These are phyloP conservation scores for Schizophyllum amplum DNA, from an alignment of 1,284 basidiomycete species.

Conservation along the genomic window DNA sequence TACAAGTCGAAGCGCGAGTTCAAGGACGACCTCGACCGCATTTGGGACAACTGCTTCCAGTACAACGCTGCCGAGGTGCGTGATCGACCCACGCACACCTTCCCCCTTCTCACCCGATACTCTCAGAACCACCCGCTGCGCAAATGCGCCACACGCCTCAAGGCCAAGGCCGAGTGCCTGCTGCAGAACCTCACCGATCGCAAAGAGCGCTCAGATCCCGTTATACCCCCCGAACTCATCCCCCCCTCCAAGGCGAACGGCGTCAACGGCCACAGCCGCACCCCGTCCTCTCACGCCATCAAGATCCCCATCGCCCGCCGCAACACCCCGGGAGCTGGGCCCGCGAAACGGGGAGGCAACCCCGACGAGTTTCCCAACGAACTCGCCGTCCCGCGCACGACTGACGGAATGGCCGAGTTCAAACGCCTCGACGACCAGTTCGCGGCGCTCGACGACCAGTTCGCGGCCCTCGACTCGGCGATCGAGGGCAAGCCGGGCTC, in stretches of 20 bases:
- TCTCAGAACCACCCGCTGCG: conserved; percentile 70
- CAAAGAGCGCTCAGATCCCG: conserved; percentile 66
- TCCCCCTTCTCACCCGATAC: background rate
- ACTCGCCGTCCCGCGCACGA: conserved; percentile 71
- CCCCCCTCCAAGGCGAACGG: conserved; percentile 23
- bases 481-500: conserved; percentile 1
- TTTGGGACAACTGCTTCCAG: conserved; percentile 92
- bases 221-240: conserved; percentile 40
- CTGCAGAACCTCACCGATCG: conserved; percentile 86
- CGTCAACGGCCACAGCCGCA: conserved; percentile 22
- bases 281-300: conserved; percentile 22
- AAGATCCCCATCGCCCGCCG: conserved; percentile 18
- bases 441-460: conserved; percentile 6
- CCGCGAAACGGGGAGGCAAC: background rate
- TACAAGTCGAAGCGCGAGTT: conserved; percentile 96
- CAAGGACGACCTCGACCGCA: conserved; percentile 87
- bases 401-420: conserved; percentile 66
- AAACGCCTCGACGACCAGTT: conserved; percentile 38
- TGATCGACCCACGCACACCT: conserved; percentile 8
- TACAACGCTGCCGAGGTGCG: conserved; percentile 89
- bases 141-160: conserved; percentile 67
- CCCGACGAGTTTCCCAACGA: conserved; percentile 42
- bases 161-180: conserved; percentile 74
- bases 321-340: background rate
- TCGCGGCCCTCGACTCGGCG: no score